Conservation (phyloP, 352 stramenopile genomes). For the Phytophthora uliginosa region DNA sequence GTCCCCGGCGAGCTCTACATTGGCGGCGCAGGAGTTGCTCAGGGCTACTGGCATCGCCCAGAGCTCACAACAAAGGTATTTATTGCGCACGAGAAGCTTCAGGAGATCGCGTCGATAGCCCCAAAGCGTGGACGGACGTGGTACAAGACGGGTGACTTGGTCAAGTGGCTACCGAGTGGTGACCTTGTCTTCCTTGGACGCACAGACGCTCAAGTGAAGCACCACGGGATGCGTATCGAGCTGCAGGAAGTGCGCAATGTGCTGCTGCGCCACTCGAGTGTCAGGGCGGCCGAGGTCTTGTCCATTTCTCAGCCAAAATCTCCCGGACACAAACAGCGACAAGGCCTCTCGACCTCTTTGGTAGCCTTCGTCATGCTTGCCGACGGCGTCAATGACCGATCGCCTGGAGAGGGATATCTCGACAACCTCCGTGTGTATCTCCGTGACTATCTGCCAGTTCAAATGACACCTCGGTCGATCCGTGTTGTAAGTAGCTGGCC, state of each 20-base stretch:
- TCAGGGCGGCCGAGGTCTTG: slow-evolving; percentile 63
- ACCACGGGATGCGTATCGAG: slow-evolving; percentile 86
- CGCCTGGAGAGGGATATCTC: slow-evolving; percentile 12
- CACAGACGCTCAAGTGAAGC: slow-evolving; percentile 84
- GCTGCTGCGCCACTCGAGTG: slow-evolving; percentile 42
- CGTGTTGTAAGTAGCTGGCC: slow-evolving; percentile 56
- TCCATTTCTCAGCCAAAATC: slow-evolving; percentile 29
- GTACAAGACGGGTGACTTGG: slow-evolving; percentile 81
- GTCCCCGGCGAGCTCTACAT: slow-evolving; percentile 78
- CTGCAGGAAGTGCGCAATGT: slow-evolving; percentile 81
- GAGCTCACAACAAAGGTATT: slow-evolving; percentile 46
- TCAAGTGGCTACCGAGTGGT: slow-evolving; percentile 61
- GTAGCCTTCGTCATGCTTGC: slow-evolving; percentile 64
- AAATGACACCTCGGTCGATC: slow-evolving; percentile 79
- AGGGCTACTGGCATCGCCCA: slow-evolving; percentile 68
- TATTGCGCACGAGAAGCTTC: slow-evolving; percentile 30
- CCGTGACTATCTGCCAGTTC: slow-evolving; percentile 46
- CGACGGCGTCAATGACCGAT: slow-evolving; percentile 11
- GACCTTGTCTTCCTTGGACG: slow-evolving; percentile 76
- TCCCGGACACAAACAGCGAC: slow-evolving; percentile 14
- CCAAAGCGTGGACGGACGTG: slow-evolving; percentile 28
- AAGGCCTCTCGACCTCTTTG: slow-evolving; percentile 28
- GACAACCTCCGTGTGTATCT: slow-evolving; percentile 38
- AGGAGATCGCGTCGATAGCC: slow-evolving; percentile 11
- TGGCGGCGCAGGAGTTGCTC: slow-evolving; percentile 67